Percentiles rank a stretch among this genome's conserved stretches.
phyloP scores from a whole-genome alignment of 108 stramenopile genomes.

The Skeletonema grethae region DNA sequence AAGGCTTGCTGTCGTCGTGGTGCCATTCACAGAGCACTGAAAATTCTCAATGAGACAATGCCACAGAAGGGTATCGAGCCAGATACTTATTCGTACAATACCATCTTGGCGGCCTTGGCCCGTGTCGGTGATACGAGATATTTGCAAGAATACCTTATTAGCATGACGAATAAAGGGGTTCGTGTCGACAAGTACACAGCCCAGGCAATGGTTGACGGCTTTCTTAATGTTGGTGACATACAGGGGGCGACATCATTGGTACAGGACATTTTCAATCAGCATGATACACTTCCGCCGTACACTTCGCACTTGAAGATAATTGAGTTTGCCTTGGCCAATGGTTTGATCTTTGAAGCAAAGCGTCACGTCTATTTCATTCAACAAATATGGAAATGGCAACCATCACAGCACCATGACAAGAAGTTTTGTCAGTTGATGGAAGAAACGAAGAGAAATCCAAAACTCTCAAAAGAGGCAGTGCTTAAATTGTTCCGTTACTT shows the following conservation, averaged over 20 bases:
- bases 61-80: constrained; percentile 65
- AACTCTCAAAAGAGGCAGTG: constrained; percentile 70
- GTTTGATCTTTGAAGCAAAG: constrained; percentile 77
- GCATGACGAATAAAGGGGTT: constrained; percentile 68
- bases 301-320: constrained; percentile 85
- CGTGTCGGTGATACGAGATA: constrained; percentile 58
- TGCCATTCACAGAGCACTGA: constrained; percentile 81
- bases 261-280: constrained; percentile 85
- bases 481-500: constrained; percentile 81
- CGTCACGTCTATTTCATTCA: constrained; percentile 86
- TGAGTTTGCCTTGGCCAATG: constrained; percentile 74
- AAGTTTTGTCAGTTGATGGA: constrained; percentile 58
- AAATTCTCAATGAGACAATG: constrained; percentile 75
- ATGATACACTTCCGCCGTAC: constrained; percentile 79
- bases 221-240: constrained; percentile 79
- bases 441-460: constrained; percentile 68
- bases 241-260: constrained; percentile 53
- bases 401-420: constrained; percentile 60
- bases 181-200: constrained; percentile 64
- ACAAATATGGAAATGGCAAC: constrained; percentile 83
- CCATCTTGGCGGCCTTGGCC: constrained; percentile 68
- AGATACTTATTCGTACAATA: constrained; percentile 72
- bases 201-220: constrained; percentile 69
- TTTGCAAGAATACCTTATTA: constrained; percentile 63
- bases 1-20: constrained; percentile 84